Conservation (phyloP, 2,329 filamentous ascomycete genomes). For the Fusarium virguliforme region DNA sequence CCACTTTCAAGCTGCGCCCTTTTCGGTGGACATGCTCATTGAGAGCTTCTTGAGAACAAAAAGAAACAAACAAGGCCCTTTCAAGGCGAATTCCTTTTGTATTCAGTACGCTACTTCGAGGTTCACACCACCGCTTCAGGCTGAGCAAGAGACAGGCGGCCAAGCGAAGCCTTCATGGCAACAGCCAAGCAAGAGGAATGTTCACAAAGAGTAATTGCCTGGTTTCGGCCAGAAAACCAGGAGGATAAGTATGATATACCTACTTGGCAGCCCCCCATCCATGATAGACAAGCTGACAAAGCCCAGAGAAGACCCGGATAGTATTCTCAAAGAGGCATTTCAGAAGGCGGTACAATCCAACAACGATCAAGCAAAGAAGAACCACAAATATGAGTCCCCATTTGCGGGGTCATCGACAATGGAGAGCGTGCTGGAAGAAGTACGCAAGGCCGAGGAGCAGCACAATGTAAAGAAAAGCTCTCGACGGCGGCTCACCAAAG, state of each 20-base stretch:
- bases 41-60: neutral
- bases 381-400: neutral
- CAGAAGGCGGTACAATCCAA: conserved; percentile 23
- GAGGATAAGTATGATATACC: conserved; percentile 7
- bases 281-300: neutral
- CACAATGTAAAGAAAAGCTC: neutral
- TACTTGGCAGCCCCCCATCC: neutral
- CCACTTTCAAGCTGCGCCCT: neutral
- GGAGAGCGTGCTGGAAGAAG: conserved; percentile 10
- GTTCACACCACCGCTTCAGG: neutral
- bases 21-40: neutral
- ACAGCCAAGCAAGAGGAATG: neutral
- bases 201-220: neutral
- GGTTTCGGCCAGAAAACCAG: conserved; percentile 16
- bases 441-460: conserved; percentile 4
- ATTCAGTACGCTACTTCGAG: neutral
- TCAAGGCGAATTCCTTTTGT: neutral
- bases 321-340: conserved; percentile 20
- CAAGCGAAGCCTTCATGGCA: neutral
- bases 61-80: neutral
- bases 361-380: conserved; percentile 1
- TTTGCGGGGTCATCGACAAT: conserved; percentile 15
- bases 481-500: conserved; percentile 7
- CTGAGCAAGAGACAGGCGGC: neutral
- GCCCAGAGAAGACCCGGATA: conserved; percentile 4